A percentile compares a stretch with the other conserved stretches of the same genome.
phyloP scores from a whole-genome alignment of 228 moss, liverwort and hornwort genomes.

The Sphagnum fallax region DNA sequence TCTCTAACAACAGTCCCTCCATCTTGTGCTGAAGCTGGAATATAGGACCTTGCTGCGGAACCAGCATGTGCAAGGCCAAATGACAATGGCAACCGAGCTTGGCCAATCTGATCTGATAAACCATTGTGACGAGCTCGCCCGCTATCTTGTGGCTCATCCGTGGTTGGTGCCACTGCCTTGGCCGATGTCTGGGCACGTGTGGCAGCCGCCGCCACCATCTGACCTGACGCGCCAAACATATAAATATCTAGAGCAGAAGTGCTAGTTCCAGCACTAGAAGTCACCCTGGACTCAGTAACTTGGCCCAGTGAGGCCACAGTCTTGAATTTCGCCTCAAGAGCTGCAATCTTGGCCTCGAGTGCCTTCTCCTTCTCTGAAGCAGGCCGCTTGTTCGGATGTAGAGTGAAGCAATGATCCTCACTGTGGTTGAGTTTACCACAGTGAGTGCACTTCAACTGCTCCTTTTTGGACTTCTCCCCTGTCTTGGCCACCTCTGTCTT shows the following conservation, averaged over 20 bases:
- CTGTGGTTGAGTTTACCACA: background rate
- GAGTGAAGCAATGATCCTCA: background rate
- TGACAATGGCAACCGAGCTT: background rate
- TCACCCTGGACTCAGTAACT: background rate
- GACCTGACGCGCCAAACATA: background rate
- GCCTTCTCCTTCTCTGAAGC: background rate
- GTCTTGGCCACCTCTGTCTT: background rate
- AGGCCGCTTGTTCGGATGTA: background rate
- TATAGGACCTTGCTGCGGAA: background rate
- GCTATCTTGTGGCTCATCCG: background rate
- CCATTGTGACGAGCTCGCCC: background rate
- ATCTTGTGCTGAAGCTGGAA: background rate
- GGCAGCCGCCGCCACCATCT: background rate
- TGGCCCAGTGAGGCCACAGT: background rate
- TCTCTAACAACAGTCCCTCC: background rate
- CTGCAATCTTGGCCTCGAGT: background rate
- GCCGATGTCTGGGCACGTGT: background rate
- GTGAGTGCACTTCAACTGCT: background rate
- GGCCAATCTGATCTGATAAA: background rate
- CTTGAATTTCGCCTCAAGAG: background rate
- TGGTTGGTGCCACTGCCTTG: background rate
- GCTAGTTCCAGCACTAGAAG: background rate
- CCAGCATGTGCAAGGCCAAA: background rate
- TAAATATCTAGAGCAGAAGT: background rate
- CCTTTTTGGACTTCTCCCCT: background rate